Conservation (phyloP, 2,329 filamentous ascomycete genomes). For the Aspergillus thermomutatus region DNA sequence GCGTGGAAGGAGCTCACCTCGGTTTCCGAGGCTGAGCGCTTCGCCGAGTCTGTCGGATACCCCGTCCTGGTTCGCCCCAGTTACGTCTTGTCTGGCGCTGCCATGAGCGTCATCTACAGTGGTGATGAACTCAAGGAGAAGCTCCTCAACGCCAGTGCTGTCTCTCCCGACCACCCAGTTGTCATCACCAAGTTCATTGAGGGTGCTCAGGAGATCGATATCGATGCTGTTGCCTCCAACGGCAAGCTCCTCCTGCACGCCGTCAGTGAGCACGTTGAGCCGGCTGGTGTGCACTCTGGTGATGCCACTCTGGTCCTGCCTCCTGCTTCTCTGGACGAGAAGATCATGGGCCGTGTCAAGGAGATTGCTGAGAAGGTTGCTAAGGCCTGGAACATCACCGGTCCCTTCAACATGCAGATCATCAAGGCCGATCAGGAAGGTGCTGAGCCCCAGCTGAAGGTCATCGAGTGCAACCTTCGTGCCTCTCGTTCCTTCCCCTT, state of each 20-base stretch:
- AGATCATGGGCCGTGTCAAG: slow-evolving; percentile 82
- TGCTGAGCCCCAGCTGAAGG: slow-evolving; percentile 75
- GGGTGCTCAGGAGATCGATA: slow-evolving; percentile 92
- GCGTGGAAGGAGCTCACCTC: slow-evolving; percentile 97
- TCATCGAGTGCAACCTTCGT: slow-evolving; percentile 97
- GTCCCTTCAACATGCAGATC: slow-evolving; percentile 99
- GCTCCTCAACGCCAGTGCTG: slow-evolving; percentile 81
- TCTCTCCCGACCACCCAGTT: slow-evolving; percentile 94
- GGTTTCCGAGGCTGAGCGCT: slow-evolving; percentile 79
- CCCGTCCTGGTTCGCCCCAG: slow-evolving; percentile 91
- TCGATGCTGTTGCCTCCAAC: slow-evolving; percentile 83
- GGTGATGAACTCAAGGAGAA: slow-evolving; percentile 91
- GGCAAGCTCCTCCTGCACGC: slow-evolving; percentile 89
- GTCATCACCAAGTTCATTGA: slow-evolving; percentile 99
- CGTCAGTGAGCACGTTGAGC: slow-evolving; percentile 92
- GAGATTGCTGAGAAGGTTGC: slow-evolving; percentile 95
- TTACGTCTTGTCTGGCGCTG: slow-evolving; percentile 94
- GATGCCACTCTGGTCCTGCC: slow-evolving; percentile 94
- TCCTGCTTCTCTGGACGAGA: slow-evolving; percentile 72
- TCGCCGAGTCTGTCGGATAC: slow-evolving; percentile 81
- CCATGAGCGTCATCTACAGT: slow-evolving; percentile 94
- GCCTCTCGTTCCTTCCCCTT: slow-evolving; percentile 98
- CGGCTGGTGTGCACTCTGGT: slow-evolving; percentile 96
- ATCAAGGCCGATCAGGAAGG: slow-evolving; percentile 84
- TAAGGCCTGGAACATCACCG: slow-evolving; percentile 94